These are phyloP conservation scores for Terfezia claveryi DNA, from an alignment of 495 filamentous ascomycete genomes.

Conservation along the genomic window DNA sequence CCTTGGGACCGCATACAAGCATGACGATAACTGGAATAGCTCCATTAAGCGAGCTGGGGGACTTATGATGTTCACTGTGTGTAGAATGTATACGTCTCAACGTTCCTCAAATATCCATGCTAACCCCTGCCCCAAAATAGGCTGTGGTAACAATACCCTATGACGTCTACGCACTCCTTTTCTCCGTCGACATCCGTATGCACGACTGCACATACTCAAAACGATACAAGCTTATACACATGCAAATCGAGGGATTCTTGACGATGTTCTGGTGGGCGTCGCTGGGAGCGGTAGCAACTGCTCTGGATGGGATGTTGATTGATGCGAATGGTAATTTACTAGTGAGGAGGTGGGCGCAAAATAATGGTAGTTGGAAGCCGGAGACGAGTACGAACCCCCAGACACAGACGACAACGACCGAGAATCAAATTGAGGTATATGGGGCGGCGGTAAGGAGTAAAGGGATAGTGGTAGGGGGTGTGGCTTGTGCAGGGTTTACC, in stretches of 20 bases:
- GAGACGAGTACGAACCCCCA: neutral
- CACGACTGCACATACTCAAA: neutral
- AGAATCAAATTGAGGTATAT: neutral
- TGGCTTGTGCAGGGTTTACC: neutral
- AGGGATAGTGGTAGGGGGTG: neutral
- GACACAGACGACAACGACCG: neutral
- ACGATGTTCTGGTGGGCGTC: neutral
- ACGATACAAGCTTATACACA: neutral
- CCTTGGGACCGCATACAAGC: neutral
- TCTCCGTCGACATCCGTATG: neutral
- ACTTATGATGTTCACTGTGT: neutral
- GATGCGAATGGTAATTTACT: neutral
- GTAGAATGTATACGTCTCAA: neutral
- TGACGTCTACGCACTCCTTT: neutral
- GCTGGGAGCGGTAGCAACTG: neutral
- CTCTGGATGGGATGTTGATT: neutral
- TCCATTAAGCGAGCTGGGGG: neutral
- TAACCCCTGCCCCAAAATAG: neutral
- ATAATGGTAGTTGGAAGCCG: neutral
- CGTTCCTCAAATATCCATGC: neutral
- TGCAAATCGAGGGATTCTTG: neutral
- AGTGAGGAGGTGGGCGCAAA: neutral
- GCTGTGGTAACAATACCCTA: neutral
- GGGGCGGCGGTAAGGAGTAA: neutral
- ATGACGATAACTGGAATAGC: slow-evolving; percentile 2